These are phyloP conservation scores for Glycine latifolia DNA, from an alignment of 306 rosid species.

Conservation along the genomic window DNA sequence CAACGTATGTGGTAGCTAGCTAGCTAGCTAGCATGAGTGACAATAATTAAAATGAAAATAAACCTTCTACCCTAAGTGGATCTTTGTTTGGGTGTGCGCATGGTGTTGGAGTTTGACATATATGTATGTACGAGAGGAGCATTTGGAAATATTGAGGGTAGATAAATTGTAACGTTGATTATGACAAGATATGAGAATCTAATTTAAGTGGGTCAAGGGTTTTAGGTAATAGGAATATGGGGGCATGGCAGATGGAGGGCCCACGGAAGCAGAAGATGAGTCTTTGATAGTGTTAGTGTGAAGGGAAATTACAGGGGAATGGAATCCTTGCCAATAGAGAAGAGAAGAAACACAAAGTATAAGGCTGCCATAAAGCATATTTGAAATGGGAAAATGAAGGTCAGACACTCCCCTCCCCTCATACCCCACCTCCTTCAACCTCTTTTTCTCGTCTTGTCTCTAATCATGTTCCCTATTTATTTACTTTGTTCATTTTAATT, in stretches of 20 bases:
- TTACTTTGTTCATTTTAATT: too few species aligned
- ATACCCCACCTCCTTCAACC: constrained; percentile 31
- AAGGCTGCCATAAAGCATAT: constrained; percentile 58
- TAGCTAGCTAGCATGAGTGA: constrained; percentile 16
- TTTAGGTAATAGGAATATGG: constrained; percentile 38
- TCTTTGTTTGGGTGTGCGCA: constrained; percentile 15
- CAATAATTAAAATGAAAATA: constrained; percentile 25
- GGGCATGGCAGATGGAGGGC: constrained; percentile 35
- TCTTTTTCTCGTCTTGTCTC: constrained; percentile 49
- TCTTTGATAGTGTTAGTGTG: constrained; percentile 14
- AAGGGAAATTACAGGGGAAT: constrained; percentile 25
- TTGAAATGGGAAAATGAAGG: constrained; percentile 37
- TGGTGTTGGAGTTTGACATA: constrained; percentile 34
- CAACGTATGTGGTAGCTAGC: not conserved
- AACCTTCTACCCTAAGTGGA: not conserved
- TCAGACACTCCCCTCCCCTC: too few species aligned
- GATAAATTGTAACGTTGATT: constrained; percentile 34
- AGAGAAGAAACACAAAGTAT: constrained; percentile 4
- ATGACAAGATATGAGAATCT: constrained; percentile 33
- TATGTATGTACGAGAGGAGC: constrained; percentile 4
- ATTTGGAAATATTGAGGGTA: constrained; percentile 29
- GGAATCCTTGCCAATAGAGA: constrained; percentile 36
- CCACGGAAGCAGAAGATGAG: constrained; percentile 31
- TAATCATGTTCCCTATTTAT: not conserved
- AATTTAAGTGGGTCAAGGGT: constrained; percentile 36